Conservation (phyloP, 2,329 filamentous ascomycete species). For the Botryosphaeria dothidea region DNA sequence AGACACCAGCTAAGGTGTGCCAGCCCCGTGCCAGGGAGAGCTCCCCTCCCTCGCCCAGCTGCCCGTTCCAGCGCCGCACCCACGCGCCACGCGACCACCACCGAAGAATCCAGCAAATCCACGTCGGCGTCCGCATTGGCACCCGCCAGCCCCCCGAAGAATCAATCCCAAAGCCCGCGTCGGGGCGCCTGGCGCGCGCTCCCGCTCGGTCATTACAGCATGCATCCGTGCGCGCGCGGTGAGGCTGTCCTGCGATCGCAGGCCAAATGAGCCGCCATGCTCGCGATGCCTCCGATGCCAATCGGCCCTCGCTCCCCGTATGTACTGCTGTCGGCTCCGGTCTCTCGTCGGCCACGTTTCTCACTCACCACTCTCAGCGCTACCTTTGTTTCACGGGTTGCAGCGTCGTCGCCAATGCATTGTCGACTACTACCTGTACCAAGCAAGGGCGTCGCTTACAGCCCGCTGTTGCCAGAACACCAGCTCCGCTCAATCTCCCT, state of each 20-base stretch:
- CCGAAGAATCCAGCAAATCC: background rate
- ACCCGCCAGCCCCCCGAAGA: no score
- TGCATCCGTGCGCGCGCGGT: slow-evolving; percentile 9
- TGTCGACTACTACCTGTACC: background rate
- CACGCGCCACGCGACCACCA: background rate
- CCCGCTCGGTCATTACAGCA: background rate
- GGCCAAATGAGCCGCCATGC: slow-evolving; percentile 1
- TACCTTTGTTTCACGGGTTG: background rate
- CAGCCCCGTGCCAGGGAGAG: background rate
- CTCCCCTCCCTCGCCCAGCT: background rate
- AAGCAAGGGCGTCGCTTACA: slow-evolving; percentile 1
- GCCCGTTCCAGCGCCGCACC: background rate
- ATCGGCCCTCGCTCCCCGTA: background rate
- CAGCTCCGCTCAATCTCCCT: slow-evolving; percentile 30
- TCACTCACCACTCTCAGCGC: background rate
- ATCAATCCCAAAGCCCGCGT: background rate
- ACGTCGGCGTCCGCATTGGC: no score
- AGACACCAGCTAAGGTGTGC: background rate
- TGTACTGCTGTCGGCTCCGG: background rate
- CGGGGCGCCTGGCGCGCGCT: background rate
- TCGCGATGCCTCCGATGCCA: background rate
- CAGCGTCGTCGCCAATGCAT: slow-evolving; percentile 6
- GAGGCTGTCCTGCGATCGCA: slow-evolving; percentile 5
- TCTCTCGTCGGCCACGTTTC: slow-evolving; percentile 1
- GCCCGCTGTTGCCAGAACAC: background rate